Evolutionary conservation across 208 protist species (phyloP), one percentile per base, ranked within the genome.

Genomic region (Trypanosoma melophagium): DNA sequence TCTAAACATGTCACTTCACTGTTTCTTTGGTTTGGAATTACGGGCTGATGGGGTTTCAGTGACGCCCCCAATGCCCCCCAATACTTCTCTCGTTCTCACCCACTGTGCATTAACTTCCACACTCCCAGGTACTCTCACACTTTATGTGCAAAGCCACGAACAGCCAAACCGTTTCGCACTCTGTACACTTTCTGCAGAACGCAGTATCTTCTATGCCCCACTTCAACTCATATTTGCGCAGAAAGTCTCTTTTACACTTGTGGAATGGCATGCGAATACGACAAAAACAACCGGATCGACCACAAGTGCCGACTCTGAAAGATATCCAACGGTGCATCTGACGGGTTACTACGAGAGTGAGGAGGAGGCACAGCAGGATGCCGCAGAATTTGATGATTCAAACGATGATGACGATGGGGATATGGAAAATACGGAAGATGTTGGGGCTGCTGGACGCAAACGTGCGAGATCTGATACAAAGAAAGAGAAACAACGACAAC

Each of bases 11-110:
- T 76, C 77, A 9, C 60, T 95, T 50, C 86, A 89, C 71, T 95
- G 89, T 69, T 95, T 95, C 68, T 95, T 95, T 57, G 89, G 89
- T 3, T 44, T 86, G 3, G 79, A 90, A 63, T 41, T 95, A 51
- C 70, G 76, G 45, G 69, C 83, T 14, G 82, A 90, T 44, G 81
- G 78, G 13, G 72, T 77, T 14, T 53, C 86, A n/a, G 47, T 86
- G n/a, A 89, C 73, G 53, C 86, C 87, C 13, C 55, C 79, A 4
- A 74, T 92, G 3, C 89, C 89, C 0, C 71, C 83, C 10, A 60
- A 81, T 0, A 77, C 74, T 38, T 74, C 69, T 2, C 79, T 95
- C 5, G 81, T 95, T 47, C 78, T 95, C 50, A 86, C 89, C 21
- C 89, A 95, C 58, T 89, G 83, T 58, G 74, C 83, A 8, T 72